Base-by-base conservation (phyloP, 202 grass and related monocot species). In the Zoysia matrella region DNA sequence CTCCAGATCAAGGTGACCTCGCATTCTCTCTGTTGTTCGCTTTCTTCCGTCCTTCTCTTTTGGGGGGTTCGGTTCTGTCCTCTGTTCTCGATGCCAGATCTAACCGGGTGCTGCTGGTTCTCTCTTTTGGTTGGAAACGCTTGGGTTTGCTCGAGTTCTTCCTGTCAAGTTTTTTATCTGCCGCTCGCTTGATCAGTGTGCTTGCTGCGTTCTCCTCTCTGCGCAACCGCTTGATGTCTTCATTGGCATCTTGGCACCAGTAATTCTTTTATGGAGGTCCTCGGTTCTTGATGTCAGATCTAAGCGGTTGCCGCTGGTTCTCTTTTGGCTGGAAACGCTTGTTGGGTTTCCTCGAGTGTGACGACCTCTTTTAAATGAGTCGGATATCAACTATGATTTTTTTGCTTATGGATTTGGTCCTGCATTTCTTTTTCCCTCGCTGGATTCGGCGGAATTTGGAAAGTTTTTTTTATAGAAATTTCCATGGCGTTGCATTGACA, bases 1-100 rank as follows among this genome's bases (percentile, higher is more conserved):
- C 61, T 93, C 88, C 69, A 96, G 81, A 89, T 81, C 93, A 36
- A 96, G 89, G 93, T 96, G 43, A 6, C 4, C 6, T 4, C 77
- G 60, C 1, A 1, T 13, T 67, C 50, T 22, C 22, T 61, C 4
- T 3, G 8, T 54, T 53, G 5, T 1, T 48, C 75, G 52, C 78
- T 3, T 11, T 3, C 45, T 46, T 46, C 5, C 45, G 79, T 22
- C 3, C 0, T 60, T 69, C 5, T n/a, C 1, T 13, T 43, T 2
- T 7, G 7, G 43, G 1, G 11, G 47, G 12, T 11, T 78, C 44
- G 60, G 56, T 64, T 39, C n/a, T 49, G 2, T 75, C 13, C 11
- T 18, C 52, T 45, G 39, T 14, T 39, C n/a, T n/a, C 1, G 15
- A 51, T 52, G 41, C 43, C 39, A 82, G 88, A 89, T 92, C 81